A percentile compares a stretch with the other conserved stretches of the same genome.
Evolutionary conservation across 805 yeast genomes (phyloP).

Genomic region (Metschnikowia gelsemii): DNA sequence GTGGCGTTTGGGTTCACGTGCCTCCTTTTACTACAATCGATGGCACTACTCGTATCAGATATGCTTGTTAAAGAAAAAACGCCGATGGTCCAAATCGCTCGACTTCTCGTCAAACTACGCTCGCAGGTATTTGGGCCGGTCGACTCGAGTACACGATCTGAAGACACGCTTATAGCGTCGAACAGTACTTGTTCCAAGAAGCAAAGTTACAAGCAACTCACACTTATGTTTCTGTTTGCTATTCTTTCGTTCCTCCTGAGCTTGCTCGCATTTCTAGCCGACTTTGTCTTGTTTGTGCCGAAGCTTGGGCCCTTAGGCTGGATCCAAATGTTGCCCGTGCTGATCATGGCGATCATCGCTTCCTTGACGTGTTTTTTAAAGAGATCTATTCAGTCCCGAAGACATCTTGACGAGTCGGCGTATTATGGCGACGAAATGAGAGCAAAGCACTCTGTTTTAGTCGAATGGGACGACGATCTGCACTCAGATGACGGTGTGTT

Average conservation of each 20-base stretch:
- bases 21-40: slow-evolving; percentile 14
- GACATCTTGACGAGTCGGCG: slow-evolving; percentile 34
- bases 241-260: slow-evolving; percentile 68
- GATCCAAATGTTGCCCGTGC: slow-evolving; percentile 70
- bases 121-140: neutral
- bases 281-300: slow-evolving; percentile 73
- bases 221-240: slow-evolving; percentile 56
- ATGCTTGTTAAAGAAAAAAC: neutral
- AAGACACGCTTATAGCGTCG: neutral
- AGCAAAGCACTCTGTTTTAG: slow-evolving; percentile 7
- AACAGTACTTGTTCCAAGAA: neutral
- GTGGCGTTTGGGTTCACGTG: slow-evolving; percentile 36
- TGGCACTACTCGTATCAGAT: slow-evolving; percentile 4
- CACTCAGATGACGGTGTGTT: slow-evolving; percentile 45
- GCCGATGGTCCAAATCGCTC: neutral
- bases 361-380: slow-evolving; percentile 70
- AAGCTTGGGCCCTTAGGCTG: slow-evolving; percentile 82
- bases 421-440: slow-evolving; percentile 12
- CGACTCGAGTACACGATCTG: neutral
- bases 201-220: slow-evolving; percentile 27
- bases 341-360: slow-evolving; percentile 60
- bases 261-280: slow-evolving; percentile 76
- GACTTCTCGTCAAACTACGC: neutral
- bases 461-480: slow-evolving; percentile 25
- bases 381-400: slow-evolving; percentile 57